Percentiles rank a stretch among this genome's conserved stretches.
Conservation (phyloP, 2,329 filamentous ascomycete species). For the Aspergillus novofumigatus region DNA sequence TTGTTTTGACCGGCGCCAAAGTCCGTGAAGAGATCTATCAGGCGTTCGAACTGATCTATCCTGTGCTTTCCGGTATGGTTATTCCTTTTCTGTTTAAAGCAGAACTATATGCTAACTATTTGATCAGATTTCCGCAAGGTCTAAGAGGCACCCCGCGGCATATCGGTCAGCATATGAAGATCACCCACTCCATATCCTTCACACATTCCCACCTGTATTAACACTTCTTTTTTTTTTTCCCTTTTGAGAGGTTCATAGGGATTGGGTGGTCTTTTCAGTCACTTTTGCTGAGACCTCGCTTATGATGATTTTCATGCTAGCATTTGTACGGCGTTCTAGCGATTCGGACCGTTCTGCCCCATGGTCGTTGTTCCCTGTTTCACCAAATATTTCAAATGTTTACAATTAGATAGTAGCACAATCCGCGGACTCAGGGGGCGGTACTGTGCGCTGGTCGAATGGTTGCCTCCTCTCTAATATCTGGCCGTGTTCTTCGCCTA, state of each 20-base stretch:
- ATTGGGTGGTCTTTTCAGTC: slow-evolving; percentile 12
- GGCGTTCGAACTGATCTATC: slow-evolving; percentile 95
- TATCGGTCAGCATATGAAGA: slow-evolving; percentile 12
- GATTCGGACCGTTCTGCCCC: slow-evolving; percentile 25
- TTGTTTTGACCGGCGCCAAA: slow-evolving; percentile 95
- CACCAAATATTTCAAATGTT: slow-evolving; percentile 20
- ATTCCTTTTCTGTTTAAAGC: background rate
- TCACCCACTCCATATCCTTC: slow-evolving; percentile 12
- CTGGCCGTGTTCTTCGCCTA: slow-evolving; percentile 18
- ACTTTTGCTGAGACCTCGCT: slow-evolving; percentile 14
- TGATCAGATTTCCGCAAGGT: slow-evolving; percentile 60
- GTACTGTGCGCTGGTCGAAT: slow-evolving; percentile 42
- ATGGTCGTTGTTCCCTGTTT: slow-evolving; percentile 7
- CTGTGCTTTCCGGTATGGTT: slow-evolving; percentile 76
- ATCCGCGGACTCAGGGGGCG: slow-evolving; percentile 34
- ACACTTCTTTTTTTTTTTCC: slow-evolving; percentile 21
- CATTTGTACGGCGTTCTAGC: slow-evolving; percentile 45
- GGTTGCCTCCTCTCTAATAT: slow-evolving; percentile 36
- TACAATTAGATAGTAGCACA: slow-evolving; percentile 40
- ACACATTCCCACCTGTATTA: slow-evolving; percentile 26
- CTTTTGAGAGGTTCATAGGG: slow-evolving; percentile 12
- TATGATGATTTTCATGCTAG: slow-evolving; percentile 39
- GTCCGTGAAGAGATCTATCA: slow-evolving; percentile 98
- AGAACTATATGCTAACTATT: slow-evolving; percentile 21
- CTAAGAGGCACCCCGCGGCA: slow-evolving; percentile 30